Percentiles rank a stretch among this genome's conserved stretches.
Evolutionary conservation across 1,284 basidiomycete genomes (phyloP).

Genomic region (Hypsizygus ulmarius): DNA sequence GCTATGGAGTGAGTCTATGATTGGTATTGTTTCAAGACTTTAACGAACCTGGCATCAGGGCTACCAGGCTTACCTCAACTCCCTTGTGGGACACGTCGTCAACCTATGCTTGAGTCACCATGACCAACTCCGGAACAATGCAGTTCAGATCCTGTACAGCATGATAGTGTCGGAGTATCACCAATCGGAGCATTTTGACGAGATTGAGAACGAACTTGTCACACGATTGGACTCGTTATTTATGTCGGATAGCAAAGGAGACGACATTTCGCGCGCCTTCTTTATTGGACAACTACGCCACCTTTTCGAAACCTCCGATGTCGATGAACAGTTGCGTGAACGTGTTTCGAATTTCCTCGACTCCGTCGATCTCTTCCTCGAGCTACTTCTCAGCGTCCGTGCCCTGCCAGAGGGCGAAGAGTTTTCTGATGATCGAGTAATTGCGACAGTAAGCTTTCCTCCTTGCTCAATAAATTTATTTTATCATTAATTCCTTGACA

Average conservation of each 20-base stretch:
- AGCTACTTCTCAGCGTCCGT: constrained; percentile 88
- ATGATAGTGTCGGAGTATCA: constrained; percentile 96
- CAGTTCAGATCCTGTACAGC: constrained; percentile 90
- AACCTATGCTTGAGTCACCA: constrained; percentile 94
- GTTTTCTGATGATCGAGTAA: constrained; percentile 91
- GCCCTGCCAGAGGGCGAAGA: constrained; percentile 93
- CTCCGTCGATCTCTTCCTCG: constrained; percentile 91
- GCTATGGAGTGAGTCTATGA: constrained; percentile 55
- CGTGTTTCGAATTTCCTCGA: constrained; percentile 84
- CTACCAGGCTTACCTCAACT: constrained; percentile 80
- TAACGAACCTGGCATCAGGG: constrained; percentile 43
- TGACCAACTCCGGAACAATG: constrained; percentile 86
- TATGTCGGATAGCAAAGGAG: constrained; percentile 87
- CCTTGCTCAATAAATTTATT: constrained; percentile 3
- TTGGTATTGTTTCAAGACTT: constrained; percentile 3
- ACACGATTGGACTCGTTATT: constrained; percentile 90
- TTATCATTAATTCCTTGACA: constrained; percentile 26
- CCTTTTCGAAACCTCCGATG: constrained; percentile 80
- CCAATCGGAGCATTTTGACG: constrained; percentile 76
- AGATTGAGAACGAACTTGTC: constrained; percentile 93
- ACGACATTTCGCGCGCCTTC: constrained; percentile 88
- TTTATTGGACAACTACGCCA: constrained; percentile 92
- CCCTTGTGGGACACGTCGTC: constrained; percentile 89
- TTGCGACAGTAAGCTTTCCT: constrained; percentile 66
- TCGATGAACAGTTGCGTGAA: constrained; percentile 76